Evolutionary conservation across 2,329 filamentous ascomycete species (phyloP), one percentile per base, ranked within the genome.

Genomic region (Saccharata proteae): DNA sequence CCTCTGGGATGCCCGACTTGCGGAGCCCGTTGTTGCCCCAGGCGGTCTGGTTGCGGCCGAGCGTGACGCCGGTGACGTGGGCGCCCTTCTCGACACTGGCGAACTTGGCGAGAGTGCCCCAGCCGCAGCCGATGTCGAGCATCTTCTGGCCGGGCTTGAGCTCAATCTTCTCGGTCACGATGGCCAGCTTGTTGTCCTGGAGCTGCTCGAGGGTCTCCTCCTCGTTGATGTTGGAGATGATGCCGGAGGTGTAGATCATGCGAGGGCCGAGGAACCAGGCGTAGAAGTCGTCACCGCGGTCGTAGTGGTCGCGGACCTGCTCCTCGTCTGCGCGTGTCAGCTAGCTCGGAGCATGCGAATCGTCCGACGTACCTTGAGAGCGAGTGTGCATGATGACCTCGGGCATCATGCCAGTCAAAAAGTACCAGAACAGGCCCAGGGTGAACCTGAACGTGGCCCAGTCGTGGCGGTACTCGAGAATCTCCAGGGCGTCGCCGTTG

Each of bases 251-350:
- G 67, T 96, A 96, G 61, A 96, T 84, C 90, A 96, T 98, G 52
- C 88, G 86, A 37, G 88, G 88, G 39, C 90, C 90, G 41, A 96
- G 74, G 71, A 96, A 96, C 85, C 86, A 98, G 56, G 75, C 80
- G 68, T 98, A 98, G 65, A 94, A 93, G 62, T 96, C 90, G 57
- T 98, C 85, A 52, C 90, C 90, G 43, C 85, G 79, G 69, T 96
- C 90, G 61, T 98, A 98, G 67, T 94, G 85, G 58, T 86, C 84
- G 54, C 86, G 84, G 35, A 96, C 86, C 64, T 96, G 90, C 61
- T 96, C 88, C 71, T 94, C 86, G 47, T 96, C 88, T 84, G 43
- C 16, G 4, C 13, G n/a, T n/a, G 11, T 9, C 6, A 12, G 28
- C 36, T 19, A 41, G 35, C 14, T 10, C 6, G 16, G 13, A 23